Evolutionary conservation across 108 stramenopile species (phyloP), one percentile per base, ranked within the genome.

Genomic region (Nitzschia sp.): DNA sequence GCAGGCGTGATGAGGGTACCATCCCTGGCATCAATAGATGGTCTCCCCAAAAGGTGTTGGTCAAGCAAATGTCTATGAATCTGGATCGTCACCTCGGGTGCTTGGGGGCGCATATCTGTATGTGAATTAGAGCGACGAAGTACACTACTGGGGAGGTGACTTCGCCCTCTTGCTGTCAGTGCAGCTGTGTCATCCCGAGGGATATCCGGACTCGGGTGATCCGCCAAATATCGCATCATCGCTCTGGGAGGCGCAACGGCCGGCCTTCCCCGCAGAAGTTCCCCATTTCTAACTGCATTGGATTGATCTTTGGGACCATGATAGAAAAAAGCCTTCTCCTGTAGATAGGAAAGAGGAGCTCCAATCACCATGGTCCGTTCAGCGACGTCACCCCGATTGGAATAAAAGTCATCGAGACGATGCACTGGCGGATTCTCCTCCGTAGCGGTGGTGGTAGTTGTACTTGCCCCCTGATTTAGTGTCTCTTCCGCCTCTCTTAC

Each of bases 21-120:
- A 53, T 75, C 67, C 6, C 71, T 65, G 67, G 90, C 89, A 51
- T 81, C 64, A 2, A 88, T 71, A 20, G 65, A 63, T 3, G 79
- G 60, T 8, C 51, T 57, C 11, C 83, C 81, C 9, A 82, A 65
- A 2, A 80, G 70, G 65, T 93, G 89, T 60, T 87, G 87, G 79
- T 93, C 88, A 10, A 80, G 72, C 57, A 93, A 67, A 65, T 93
- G 92, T 38, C 80, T 77, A 80, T 93, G 92, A 22, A 87, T 60
- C 11, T 83, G 63, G 3, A 90, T n/a, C 12, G 65, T 50, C 51
- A 83, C 67, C 61, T 80, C 83, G 3, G 88, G 85, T 38, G 50
- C 19, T 42, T 55, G 68, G 11, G 12, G 50, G 1, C 65, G 44
- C 19, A 50, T 46, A 57, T 57, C 69, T 38, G 72, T 54, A 41